A percentile compares a stretch with the other conserved stretches of the same genome.
phyloP scores from a whole-genome alignment of 192 early-diverging fungal species.

The Chytriomyces sp. region DNA sequence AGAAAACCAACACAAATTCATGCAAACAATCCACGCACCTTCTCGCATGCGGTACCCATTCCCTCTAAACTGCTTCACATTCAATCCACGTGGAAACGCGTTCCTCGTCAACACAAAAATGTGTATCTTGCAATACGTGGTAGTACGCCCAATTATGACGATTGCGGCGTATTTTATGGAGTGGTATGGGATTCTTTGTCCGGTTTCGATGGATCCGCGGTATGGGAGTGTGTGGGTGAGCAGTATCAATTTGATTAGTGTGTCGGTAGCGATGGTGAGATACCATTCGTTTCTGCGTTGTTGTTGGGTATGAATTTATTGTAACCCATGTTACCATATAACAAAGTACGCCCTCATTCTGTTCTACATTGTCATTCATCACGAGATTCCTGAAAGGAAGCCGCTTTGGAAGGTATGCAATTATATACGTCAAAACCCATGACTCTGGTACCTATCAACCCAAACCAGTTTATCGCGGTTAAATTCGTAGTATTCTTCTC shows the following conservation, averaged over 20 bases:
- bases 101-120: slow-evolving; percentile 67
- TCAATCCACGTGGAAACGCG: slow-evolving; percentile 66
- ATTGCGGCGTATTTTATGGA: slow-evolving; percentile 66
- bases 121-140: slow-evolving; percentile 76
- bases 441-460: not conserved
- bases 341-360: slow-evolving; percentile 65
- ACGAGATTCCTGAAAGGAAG: slow-evolving; percentile 53
- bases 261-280: slow-evolving; percentile 71
- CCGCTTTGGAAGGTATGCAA: slow-evolving; percentile 49
- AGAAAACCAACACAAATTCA: slow-evolving; percentile 51
- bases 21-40: slow-evolving; percentile 46
- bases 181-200: slow-evolving; percentile 66
- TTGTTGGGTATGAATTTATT: not conserved
- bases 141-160: slow-evolving; percentile 68
- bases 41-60: slow-evolving; percentile 57
- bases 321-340: not conserved
- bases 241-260: slow-evolving; percentile 67
- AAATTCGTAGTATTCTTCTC: slow-evolving; percentile 66
- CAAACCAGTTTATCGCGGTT: slow-evolving; percentile 45
- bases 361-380: slow-evolving; percentile 71
- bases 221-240: slow-evolving; percentile 74
- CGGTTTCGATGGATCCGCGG: slow-evolving; percentile 61
- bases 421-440: not conserved
- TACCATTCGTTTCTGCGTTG: not conserved
- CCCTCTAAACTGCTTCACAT: slow-evolving; percentile 70